Evolutionary conservation across 192 early-diverging fungal species (phyloP), one percentile per base, ranked within the genome.

Genomic region (Gryganskiella cystojenkinii): DNA sequence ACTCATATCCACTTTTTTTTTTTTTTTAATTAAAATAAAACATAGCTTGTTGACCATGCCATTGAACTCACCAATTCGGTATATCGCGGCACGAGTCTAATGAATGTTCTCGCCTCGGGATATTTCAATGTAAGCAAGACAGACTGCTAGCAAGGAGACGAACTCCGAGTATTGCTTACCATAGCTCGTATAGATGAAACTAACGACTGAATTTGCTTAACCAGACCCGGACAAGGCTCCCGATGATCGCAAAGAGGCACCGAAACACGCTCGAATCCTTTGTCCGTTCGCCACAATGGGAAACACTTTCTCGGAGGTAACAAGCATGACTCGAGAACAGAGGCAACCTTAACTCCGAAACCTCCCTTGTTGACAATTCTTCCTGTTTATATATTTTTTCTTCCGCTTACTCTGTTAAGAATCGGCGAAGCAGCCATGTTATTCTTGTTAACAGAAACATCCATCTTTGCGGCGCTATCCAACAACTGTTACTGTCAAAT

Each of bases 401-500:
- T 17, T 20, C 3, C 43, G 24, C 33, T 28, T 11, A 28, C 25
- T 7, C 25, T 27, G 6, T 10, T 20, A n/a, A 70, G 80, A 20
- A 70, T 81, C 25, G 80, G 80, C 3, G 53, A 64, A 2, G 40
- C 28, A 11, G 67, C 72, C 4, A 81, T 81, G 80, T 30, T 65
- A 14, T 67, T 66, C 27, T 59, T 81, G 10, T 53, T 81, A 53
- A 65, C 58, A 22, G 45, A 56, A 5, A 81, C 80, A 2, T 75
- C 67, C 11, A 70, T 81, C 11, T 81, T 81, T 62, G 68, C 61
- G 3, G 56, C 61, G 22, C 53, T 81, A 10, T 56, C 67, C 5
- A 81, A 81, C 45, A 81, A 74, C 35, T 70, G 80, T 58, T 81
- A 75, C 35, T 81, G 72, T 15, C 80, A 81, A 24, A 66, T 81